Base-by-base conservation (phyloP, 2,329 filamentous ascomycete genomes). In the Phyllachora maydis region DNA sequence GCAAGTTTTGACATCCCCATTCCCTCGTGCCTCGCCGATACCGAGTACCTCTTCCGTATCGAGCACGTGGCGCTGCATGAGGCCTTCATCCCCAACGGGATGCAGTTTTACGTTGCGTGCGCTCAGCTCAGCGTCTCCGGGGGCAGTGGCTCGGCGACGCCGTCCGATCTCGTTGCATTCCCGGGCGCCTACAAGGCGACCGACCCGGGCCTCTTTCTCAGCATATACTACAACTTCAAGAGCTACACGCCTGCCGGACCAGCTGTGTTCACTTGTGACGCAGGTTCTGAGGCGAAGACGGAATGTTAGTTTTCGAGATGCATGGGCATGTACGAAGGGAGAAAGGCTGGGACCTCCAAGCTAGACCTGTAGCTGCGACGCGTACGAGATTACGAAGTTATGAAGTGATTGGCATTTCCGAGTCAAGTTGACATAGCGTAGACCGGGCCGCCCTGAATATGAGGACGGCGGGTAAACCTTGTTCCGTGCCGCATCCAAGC, bases 61-160 rank as follows among this genome's bases (percentile, higher is more conserved):
- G 46, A 48, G 32, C 45, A 47, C 28, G 38, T 49, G 11, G 45
- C 33, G 4, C 36, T 49, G 16, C 46, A 47, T 31, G 32, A 32
- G 18, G 40, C 43, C 3, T 27, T 36, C 21, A 27, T 16, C 14
- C 34, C 38, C 7, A 37, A 40, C 21, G 43, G 43, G 15, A 43
- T 43, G 6, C 43, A 48, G 39, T 32, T 47, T 21, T 46, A 44
- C 30, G 34, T 45, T 21, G 29, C 35, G 12, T 42, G 41, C 30
- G 39, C 39, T 2, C 39, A 43, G 34, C 19, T 43, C 21, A 30
- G 23, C 14, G 39, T 42, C 15, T 30, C 37, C 1, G 39, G 40
- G 19, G 38, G 38, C 12, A 26, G 27, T 6, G 35, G 35, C 18
- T 30, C 35, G 12, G 21, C 35, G 22, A 32, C 36, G 26, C 28